These are phyloP conservation scores for carrot (Daucus carota) DNA, from an alignment of 129 eudicot species.

Conservation along the genomic window DNA sequence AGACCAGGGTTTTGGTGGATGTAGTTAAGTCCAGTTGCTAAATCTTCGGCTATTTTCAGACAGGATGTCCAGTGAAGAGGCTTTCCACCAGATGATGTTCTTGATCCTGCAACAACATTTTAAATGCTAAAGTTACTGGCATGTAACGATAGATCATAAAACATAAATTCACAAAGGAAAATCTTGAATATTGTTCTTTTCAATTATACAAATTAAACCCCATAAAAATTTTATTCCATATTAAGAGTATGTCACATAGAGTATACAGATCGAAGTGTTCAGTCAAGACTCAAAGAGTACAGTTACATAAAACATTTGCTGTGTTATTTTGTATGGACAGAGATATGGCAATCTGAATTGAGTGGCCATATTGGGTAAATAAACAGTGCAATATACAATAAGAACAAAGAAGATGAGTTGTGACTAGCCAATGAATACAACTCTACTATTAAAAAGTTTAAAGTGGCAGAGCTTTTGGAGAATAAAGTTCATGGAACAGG, in stretches of 20 bases:
- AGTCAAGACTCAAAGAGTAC: no score
- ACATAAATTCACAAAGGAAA: background rate
- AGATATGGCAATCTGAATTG: background rate
- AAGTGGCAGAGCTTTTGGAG: background rate
- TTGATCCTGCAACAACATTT: conserved; percentile 50
- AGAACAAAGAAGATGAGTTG: background rate
- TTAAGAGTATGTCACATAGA: background rate
- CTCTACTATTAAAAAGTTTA: background rate
- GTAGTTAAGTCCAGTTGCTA: conserved; percentile 75
- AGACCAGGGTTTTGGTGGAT: conserved; percentile 84
- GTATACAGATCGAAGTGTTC: background rate
- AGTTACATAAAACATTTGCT: background rate
- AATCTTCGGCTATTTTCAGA: conserved; percentile 90
- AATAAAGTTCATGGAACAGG: background rate
- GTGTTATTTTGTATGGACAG: background rate
- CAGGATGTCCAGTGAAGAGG: conserved; percentile 99
- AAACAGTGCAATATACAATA: no score
- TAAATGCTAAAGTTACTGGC: background rate
- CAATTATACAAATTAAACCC: background rate
- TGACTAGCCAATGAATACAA: background rate
- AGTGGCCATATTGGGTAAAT: background rate
- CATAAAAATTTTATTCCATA: background rate
- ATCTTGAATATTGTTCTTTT: background rate
- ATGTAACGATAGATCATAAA: background rate
- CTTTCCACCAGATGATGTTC: conserved; percentile 81